These are phyloP conservation scores for Evansstolkia leycettana DNA, from an alignment of 495 filamentous ascomycete genomes.

Conservation along the genomic window DNA sequence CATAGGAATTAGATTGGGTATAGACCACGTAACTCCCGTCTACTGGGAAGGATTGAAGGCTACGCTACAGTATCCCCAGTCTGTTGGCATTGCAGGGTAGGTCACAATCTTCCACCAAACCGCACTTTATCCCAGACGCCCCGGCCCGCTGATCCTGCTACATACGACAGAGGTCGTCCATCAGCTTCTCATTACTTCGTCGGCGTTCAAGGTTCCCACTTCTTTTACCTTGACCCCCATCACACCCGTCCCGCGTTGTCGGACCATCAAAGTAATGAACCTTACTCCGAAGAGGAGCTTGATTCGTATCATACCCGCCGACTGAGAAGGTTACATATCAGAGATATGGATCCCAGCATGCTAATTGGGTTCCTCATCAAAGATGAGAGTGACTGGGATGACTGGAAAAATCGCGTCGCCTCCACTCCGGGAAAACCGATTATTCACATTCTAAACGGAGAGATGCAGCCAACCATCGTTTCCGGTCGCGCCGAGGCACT, in stretches of 20 bases:
- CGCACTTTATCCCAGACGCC: background rate
- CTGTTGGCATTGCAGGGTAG: slow-evolving; percentile 91
- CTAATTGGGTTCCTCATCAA: slow-evolving; percentile 88
- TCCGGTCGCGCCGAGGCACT: slow-evolving; percentile 58
- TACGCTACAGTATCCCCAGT: slow-evolving; percentile 72
- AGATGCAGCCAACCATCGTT: slow-evolving; percentile 46
- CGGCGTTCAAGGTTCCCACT: slow-evolving; percentile 74
- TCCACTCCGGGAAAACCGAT: slow-evolving; percentile 69
- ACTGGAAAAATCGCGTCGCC: slow-evolving; percentile 60
- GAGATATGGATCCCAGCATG: slow-evolving; percentile 98
- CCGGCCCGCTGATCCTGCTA: background rate
- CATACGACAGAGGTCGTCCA: slow-evolving; percentile 65
- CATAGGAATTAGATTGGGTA: slow-evolving; percentile 77
- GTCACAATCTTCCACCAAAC: slow-evolving; percentile 15
- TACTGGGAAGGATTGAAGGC: slow-evolving; percentile 85
- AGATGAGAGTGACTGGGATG: slow-evolving; percentile 69
- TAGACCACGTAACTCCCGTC: slow-evolving; percentile 82
- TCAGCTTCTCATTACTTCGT: slow-evolving; percentile 95
- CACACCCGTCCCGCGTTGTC: slow-evolving; percentile 58
- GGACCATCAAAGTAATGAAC: slow-evolving; percentile 31
- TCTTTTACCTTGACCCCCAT: slow-evolving; percentile 97
- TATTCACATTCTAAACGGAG: slow-evolving; percentile 54
- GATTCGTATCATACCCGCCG: slow-evolving; percentile 80
- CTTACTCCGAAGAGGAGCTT: slow-evolving; percentile 59
- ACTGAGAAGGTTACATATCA: slow-evolving; percentile 66